Evolutionary conservation across 192 early-diverging fungal genomes (phyloP).

Genomic region (Dispira simplex): DNA sequence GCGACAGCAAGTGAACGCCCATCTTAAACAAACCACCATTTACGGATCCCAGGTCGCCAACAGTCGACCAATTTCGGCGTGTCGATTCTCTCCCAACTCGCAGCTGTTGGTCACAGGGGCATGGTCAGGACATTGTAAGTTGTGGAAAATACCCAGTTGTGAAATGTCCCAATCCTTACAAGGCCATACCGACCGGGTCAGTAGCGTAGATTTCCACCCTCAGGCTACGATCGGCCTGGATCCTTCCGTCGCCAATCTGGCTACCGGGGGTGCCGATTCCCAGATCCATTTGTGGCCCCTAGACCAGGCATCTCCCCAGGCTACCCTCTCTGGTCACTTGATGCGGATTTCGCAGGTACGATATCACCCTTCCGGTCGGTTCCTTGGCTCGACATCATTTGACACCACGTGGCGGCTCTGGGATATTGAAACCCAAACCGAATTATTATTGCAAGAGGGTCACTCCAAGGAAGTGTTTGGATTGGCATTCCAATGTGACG

Average conservation of each 20-base stretch:
- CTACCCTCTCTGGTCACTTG: conserved; percentile 61
- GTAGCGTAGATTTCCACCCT: conserved; percentile 83
- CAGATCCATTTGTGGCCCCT: conserved; percentile 71
- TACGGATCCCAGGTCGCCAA: conserved; percentile 79
- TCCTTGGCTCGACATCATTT: conserved; percentile 43
- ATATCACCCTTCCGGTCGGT: conserved; percentile 82
- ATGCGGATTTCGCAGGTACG: conserved; percentile 70
- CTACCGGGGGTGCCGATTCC: conserved; percentile 68
- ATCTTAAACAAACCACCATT: conserved; percentile 22
- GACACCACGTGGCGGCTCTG: conserved; percentile 96
- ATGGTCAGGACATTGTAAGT: conserved; percentile 70
- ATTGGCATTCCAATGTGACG: conserved; percentile 84
- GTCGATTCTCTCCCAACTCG: conserved; percentile 68
- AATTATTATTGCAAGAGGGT: conserved; percentile 83
- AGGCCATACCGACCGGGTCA: conserved; percentile 81
- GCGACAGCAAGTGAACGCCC: too few relatives aligned
- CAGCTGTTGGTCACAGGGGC: conserved; percentile 60
- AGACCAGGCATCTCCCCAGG: conserved; percentile 61
- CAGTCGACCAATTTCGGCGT: conserved; percentile 65
- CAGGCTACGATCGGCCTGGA: conserved; percentile 42
- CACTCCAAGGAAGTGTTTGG: conserved; percentile 90
- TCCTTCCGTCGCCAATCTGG: conserved; percentile 51
- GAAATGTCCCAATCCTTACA: conserved; percentile 30
- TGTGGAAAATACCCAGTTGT: conserved; percentile 76
- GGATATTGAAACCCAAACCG: conserved; percentile 63